These are phyloP conservation scores for Cryphonectria nitschkei DNA, from an alignment of 2,329 filamentous ascomycete genomes.

Conservation along the genomic window DNA sequence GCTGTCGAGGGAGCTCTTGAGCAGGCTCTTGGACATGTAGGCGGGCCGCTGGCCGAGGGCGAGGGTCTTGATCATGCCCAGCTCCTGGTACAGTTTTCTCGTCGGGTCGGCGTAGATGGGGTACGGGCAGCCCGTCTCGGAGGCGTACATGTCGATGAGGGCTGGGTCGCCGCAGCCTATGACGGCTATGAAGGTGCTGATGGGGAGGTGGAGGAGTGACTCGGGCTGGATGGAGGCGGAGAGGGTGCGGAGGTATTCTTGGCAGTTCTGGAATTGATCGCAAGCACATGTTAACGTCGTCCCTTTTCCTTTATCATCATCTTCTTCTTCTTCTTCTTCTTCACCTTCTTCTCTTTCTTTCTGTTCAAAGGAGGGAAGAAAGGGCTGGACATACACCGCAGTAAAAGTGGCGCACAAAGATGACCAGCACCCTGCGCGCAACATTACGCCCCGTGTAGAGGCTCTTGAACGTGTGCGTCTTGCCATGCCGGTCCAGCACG, in stretches of 20 bases:
- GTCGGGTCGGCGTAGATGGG: constrained; percentile 79
- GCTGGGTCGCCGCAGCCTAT: constrained; percentile 73
- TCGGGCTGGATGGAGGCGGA: constrained; percentile 60
- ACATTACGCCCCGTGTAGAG: constrained; percentile 61
- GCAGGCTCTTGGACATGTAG: constrained; percentile 63
- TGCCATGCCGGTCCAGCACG: constrained; percentile 65
- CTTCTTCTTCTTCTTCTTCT: not conserved
- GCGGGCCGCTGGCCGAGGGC: constrained; percentile 62
- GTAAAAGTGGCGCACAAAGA: constrained; percentile 81
- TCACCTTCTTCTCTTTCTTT: not conserved
- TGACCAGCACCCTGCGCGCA: constrained; percentile 63
- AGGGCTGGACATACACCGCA: constrained; percentile 64
- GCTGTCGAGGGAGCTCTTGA: constrained; percentile 53
- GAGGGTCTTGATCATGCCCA: constrained; percentile 71
- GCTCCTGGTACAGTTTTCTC: constrained; percentile 64
- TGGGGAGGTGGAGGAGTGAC: constrained; percentile 52
- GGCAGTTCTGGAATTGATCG: constrained; percentile 63
- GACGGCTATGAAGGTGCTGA: constrained; percentile 67
- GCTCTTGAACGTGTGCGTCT: constrained; percentile 63
- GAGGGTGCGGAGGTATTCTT: constrained; percentile 71
- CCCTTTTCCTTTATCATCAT: not conserved
- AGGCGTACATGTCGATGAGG: constrained; percentile 69
- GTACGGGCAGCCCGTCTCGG: constrained; percentile 67
- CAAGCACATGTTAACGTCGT: not conserved
- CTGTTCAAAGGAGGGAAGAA: not conserved